These are phyloP conservation scores for Cladophialophora psammophila DNA, from an alignment of 2,329 filamentous ascomycete genomes.

Conservation along the genomic window DNA sequence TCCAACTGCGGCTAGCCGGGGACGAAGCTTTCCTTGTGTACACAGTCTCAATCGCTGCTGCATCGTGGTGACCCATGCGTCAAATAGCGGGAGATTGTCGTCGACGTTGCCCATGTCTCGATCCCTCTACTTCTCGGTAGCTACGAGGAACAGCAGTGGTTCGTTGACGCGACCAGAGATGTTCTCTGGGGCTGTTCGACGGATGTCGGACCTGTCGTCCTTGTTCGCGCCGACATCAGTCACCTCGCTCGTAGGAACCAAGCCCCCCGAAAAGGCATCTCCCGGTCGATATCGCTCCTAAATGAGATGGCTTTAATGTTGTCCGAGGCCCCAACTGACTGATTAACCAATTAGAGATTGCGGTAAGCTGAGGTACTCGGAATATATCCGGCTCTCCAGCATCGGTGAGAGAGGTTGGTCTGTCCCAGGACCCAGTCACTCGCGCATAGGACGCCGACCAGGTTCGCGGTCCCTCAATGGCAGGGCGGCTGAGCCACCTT, in stretches of 20 bases:
- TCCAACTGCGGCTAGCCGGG: not conserved
- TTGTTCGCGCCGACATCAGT: not conserved
- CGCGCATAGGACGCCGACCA: not conserved
- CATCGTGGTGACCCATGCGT: not conserved
- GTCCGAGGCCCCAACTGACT: not conserved
- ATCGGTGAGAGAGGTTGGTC: not conserved
- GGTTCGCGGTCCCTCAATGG: not conserved
- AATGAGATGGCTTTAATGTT: not conserved
- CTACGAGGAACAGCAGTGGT: not conserved
- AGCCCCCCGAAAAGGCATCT: not conserved
- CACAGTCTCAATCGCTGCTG: not conserved
- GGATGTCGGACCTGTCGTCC: not conserved
- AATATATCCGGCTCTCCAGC: constrained; percentile 6
- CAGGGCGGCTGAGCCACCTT: constrained; percentile 4
- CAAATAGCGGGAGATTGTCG: not conserved
- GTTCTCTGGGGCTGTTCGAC: not conserved
- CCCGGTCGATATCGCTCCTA: not conserved
- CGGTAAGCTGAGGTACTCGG: not conserved
- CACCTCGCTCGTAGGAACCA: not conserved
- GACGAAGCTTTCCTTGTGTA: not conserved
- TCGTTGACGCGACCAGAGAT: not conserved
- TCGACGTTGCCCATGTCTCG: not conserved
- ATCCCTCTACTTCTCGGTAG: not conserved
- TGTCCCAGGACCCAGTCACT: not conserved
- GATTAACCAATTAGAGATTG: not conserved